Percentiles rank a stretch among this genome's conserved stretches.
Evolutionary conservation across 2,329 filamentous ascomycete species (phyloP).

Genomic region (Epichloe typhina): DNA sequence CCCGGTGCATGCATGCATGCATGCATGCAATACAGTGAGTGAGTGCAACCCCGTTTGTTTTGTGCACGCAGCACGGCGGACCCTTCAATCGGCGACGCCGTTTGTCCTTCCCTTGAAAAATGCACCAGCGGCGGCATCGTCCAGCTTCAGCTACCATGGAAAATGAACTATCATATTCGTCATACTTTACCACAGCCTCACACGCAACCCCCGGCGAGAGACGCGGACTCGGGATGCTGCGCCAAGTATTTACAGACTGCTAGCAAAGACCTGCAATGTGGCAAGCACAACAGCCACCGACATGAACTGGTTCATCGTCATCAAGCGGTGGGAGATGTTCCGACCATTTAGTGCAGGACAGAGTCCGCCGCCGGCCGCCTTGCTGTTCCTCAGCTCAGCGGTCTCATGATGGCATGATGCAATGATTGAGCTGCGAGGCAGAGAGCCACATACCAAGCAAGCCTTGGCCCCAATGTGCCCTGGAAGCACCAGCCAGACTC

Average conservation of each 20-base stretch:
- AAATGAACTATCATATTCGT: not conserved
- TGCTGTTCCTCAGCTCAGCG: not conserved
- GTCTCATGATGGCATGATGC: conserved; percentile 3
- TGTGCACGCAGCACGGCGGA: not conserved
- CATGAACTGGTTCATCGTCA: not conserved
- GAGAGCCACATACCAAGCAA: conserved; percentile 1
- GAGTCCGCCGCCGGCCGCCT: not conserved
- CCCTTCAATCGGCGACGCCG: not conserved
- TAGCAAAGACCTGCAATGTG: not conserved
- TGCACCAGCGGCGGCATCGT: not conserved
- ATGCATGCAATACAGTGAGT: no score
- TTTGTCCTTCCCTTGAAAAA: not conserved
- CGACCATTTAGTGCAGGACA: no score
- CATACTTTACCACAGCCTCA: not conserved
- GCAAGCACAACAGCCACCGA: not conserved
- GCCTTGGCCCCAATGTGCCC: not conserved
- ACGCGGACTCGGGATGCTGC: not conserved
- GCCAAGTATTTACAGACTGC: not conserved
- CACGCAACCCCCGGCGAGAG: not conserved
- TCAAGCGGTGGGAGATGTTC: not conserved
- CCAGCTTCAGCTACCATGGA: not conserved
- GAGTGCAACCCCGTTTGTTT: no score
- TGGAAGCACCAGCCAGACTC: not conserved
- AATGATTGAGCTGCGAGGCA: not conserved
- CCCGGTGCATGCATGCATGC: no score